Evolutionary conservation across 1,284 basidiomycete genomes (phyloP), one percentile per base, ranked within the genome.

Genomic region (Tylopilus sp.): DNA sequence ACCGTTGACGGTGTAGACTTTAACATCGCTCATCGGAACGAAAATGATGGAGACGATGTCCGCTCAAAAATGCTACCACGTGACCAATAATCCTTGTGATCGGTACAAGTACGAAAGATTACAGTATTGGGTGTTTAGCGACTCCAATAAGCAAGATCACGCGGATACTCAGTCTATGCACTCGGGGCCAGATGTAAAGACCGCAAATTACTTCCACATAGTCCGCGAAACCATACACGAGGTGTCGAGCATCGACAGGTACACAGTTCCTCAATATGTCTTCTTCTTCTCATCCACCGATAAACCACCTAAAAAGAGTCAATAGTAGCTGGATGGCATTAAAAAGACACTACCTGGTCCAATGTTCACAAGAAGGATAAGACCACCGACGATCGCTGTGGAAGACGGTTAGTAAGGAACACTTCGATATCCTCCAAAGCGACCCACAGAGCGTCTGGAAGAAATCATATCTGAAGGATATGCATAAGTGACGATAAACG

Each of bases 251-350:
- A 30, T 30, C 35, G 13, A 46, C 10, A 9, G 10, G 45, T 41
- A 35, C 45, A 25, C 13, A 29, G 12, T 13, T 23, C 25, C 52
- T 70, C 68, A 89, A 60, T 79, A 92, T 26, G 84, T 93, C 82
- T 97, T 98, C 81, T 98, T 98, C 81, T 98, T 97, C 78, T 98
- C 95, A 74, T 99, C 97, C 52, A 99, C 90, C 8, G 96, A 98
- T 57, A 98, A 78, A 56, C 96, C 96, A 52, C 95, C 89, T 84
- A 44, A 41, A 44, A 33, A 42, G 35, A 13, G 29, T 56, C n/a
- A 54, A 46, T 23, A 15, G 13, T 3, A 0, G n/a, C 39, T 26
- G 4, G 3, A 28, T 4, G 8, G 18, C 6, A 37, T 15, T 46
- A 44, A 34, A 48, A 2, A 43, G 36, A 43, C 41, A 6, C 43